Evolutionary conservation across 2,329 filamentous ascomycete species (phyloP), one percentile per base, ranked within the genome.

Genomic region (Apiospora saccharicola): DNA sequence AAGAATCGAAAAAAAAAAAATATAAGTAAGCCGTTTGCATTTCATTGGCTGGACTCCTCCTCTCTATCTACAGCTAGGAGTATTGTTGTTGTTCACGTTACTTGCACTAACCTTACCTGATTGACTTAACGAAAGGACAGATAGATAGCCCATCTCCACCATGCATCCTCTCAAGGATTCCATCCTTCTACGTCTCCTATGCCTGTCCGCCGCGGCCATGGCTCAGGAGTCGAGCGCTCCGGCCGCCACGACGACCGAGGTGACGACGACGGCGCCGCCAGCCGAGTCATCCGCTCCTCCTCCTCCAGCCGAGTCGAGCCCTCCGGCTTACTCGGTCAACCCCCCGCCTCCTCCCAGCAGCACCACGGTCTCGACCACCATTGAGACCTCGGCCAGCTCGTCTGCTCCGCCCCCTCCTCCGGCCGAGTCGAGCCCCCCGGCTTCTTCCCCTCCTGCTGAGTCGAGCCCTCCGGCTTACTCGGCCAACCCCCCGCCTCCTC

Each of bases 101-200:
- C 26, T 57, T 61, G 22, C n/a, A 37, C 53, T 61, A 7, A 61
- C 53, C 53, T 61, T 37, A 57, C 7, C 53, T 12, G 30, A 34
- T 1, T 26, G 30, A 13, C 14, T 10, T 3, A 22, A 30, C 16
- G 37, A 37, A 34, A 16, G 30, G 53, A 19, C 16, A 14, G 51
- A 26, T 22, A 57, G 13, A 57, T 19, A 19, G 26, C 16, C 30
- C 30, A 61, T 16, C 43, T 14, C 14, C 43, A 44, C 22, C 53
- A 61, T 61, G 53, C 53, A 61, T 61, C 53, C 53, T 8, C 53
- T 61, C 30, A 61, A 61, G 53, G 53, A 37, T 22, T 34, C 53
- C 16, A 8, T 61, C 26, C 53, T 61, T 22, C 14, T 61, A 30
- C 53, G 53, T 3, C 26, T 61, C 53, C 30, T 61, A 4, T 61